phyloP scores from a whole-genome alignment of 1,284 basidiomycete species.

The Tetrapyrgos nigripes region DNA sequence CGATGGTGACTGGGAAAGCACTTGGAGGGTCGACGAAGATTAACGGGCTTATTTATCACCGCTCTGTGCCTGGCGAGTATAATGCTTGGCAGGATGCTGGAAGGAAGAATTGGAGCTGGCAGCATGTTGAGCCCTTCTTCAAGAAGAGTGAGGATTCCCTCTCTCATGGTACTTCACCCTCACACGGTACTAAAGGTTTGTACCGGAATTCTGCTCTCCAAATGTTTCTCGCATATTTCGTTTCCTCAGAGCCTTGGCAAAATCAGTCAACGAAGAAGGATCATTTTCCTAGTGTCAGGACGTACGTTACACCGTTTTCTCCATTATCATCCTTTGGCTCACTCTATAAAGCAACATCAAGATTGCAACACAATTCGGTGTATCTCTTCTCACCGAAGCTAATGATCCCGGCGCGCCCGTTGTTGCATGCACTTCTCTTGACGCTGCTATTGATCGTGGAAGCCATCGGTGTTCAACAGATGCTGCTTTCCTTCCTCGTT shows the following conservation, averaged over 20 bases:
- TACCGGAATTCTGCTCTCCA: background rate
- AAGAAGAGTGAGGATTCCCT: slow-evolving; percentile 31
- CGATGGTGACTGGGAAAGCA: slow-evolving; percentile 38
- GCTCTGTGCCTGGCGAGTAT: slow-evolving; percentile 35
- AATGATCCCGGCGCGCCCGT: slow-evolving; percentile 22
- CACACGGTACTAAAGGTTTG: slow-evolving; percentile 25
- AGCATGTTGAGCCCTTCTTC: slow-evolving; percentile 35
- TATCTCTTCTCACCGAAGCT: slow-evolving; percentile 21
- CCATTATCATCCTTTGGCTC: background rate
- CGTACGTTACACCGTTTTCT: background rate
- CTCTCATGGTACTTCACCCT: slow-evolving; percentile 11
- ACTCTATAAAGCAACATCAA: slow-evolving; percentile 11
- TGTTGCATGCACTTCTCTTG: slow-evolving; percentile 14
- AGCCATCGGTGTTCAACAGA: slow-evolving; percentile 20
- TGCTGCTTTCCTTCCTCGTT: slow-evolving; percentile 27
- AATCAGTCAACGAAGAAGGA: slow-evolving; percentile 1
- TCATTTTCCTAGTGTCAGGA: slow-evolving; percentile 9
- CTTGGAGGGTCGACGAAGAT: slow-evolving; percentile 46
- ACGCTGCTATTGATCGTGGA: slow-evolving; percentile 25
- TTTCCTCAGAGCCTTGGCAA: slow-evolving; percentile 8
- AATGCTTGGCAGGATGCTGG: slow-evolving; percentile 34
- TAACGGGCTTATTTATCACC: slow-evolving; percentile 40
- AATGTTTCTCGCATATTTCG: background rate
- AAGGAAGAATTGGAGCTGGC: slow-evolving; percentile 35
- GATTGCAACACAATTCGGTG: slow-evolving; percentile 16